A percentile compares a stretch with the other conserved stretches of the same genome.
Evolutionary conservation across 257 asterid species (phyloP).

Genomic region (Craterostigma plantagineum): DNA sequence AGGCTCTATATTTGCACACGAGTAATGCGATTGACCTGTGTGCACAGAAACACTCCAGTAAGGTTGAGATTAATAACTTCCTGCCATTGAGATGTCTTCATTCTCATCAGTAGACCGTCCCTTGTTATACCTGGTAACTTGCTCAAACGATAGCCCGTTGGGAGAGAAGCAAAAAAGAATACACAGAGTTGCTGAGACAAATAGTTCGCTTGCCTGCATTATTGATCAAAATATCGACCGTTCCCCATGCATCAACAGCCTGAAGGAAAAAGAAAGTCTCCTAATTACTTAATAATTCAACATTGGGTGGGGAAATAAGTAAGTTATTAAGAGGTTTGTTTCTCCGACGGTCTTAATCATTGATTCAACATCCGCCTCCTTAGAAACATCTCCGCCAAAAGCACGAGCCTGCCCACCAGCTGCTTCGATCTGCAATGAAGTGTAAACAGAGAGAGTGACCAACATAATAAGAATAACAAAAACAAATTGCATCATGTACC

Average conservation of each 20-base stretch:
- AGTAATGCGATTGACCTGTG: conserved; percentile 36
- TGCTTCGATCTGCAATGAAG: conserved; percentile 56
- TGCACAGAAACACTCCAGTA: conserved; percentile 85
- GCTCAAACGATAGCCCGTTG: neutral
- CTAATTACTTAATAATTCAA: conserved; percentile 4
- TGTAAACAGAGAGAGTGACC: neutral
- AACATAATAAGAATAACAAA: neutral
- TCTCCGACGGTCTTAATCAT: conserved; percentile 76
- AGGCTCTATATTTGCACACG: neutral
- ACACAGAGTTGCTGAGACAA: conserved; percentile 5
- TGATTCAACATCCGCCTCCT: conserved; percentile 79
- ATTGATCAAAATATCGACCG: conserved; percentile 67
- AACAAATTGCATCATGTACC: conserved; percentile 15
- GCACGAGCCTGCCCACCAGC: conserved; percentile 76
- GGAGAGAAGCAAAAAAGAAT: neutral
- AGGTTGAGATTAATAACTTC: conserved; percentile 93
- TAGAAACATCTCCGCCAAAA: conserved; percentile 91
- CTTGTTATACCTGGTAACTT: conserved; percentile 61
- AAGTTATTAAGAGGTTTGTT: neutral
- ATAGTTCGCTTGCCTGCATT: conserved; percentile 57
- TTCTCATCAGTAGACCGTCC: conserved; percentile 90
- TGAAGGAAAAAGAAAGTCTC: conserved; percentile 20
- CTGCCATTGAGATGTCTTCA: conserved; percentile 86
- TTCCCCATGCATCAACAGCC: conserved; percentile 95
- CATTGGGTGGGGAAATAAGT: neutral